These are phyloP conservation scores for Phoma herbarum DNA, from an alignment of 2,329 filamentous ascomycete species.

Conservation along the genomic window DNA sequence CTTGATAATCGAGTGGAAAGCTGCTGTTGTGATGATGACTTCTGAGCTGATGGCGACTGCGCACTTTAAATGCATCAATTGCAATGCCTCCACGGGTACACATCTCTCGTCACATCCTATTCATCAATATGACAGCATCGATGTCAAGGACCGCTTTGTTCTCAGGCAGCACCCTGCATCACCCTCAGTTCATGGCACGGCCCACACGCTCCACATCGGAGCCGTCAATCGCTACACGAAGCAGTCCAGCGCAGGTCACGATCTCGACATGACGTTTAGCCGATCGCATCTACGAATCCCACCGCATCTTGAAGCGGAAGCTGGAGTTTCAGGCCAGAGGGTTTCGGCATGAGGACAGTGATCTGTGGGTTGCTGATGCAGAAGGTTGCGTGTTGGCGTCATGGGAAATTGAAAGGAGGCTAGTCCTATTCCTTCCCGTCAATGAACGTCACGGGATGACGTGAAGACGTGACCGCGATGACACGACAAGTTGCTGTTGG, in stretches of 20 bases:
- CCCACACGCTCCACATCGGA: background rate
- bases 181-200: background rate
- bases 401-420: constrained; percentile 13
- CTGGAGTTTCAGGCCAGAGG: background rate
- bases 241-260: constrained; percentile 2
- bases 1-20: background rate
- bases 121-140: constrained; percentile 1
- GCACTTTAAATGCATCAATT: background rate
- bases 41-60: background rate
- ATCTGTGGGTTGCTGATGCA: constrained; percentile 1
- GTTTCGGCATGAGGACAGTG: constrained; percentile 1
- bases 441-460: constrained; percentile 13
- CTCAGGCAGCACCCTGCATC: background rate
- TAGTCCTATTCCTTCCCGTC: constrained; percentile 2
- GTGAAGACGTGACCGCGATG: constrained; percentile 7
- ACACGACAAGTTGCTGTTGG: background rate
- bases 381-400: constrained; percentile 11
- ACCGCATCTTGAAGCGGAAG: background rate
- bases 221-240: constrained; percentile 2
- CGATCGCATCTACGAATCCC: background rate
- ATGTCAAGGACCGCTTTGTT: background rate
- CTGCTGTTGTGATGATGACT: background rate
- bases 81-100: background rate
- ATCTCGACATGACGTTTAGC: constrained; percentile 4
- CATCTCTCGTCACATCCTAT: background rate